phyloP scores from a whole-genome alignment of 192 early-diverging fungal genomes.

The Pilobolus umbonatus region DNA sequence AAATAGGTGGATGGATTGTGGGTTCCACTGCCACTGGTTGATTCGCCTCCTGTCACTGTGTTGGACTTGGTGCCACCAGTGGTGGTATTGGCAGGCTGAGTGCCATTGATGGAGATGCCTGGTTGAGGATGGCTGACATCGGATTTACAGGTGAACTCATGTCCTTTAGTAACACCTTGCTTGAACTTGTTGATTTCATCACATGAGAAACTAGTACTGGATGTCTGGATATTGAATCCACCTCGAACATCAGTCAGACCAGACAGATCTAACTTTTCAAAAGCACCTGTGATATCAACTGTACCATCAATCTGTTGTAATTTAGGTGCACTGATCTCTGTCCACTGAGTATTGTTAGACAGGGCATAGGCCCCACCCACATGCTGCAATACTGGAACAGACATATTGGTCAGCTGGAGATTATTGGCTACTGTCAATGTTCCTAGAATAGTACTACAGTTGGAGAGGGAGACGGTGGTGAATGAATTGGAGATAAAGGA shows the following conservation, averaged over 20 bases:
- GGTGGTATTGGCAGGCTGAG: not conserved
- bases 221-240: conserved; percentile 19
- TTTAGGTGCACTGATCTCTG: conserved; percentile 40
- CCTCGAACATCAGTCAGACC: conserved; percentile 20
- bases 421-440: conserved; percentile 57
- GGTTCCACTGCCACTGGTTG: not conserved
- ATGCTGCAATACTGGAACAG: conserved; percentile 47
- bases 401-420: conserved; percentile 45
- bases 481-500: conserved; percentile 57
- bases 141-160: conserved; percentile 22
- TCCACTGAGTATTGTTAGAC: conserved; percentile 59
- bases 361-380: conserved; percentile 62
- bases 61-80: not conserved
- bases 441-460: conserved; percentile 44
- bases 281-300: conserved; percentile 54
- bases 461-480: conserved; percentile 40
- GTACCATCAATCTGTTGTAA: conserved; percentile 55
- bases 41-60: not conserved
- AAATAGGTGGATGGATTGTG: not conserved
- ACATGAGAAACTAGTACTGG: conserved; percentile 15
- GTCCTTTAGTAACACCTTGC: conserved; percentile 18
- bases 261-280: conserved; percentile 52
- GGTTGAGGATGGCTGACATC: conserved; percentile 17
- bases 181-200: conserved; percentile 22
- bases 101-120: not conserved